phyloP scores from a whole-genome alignment of 768 basidiomycete species.

The Kwoniella dendrophila region DNA sequence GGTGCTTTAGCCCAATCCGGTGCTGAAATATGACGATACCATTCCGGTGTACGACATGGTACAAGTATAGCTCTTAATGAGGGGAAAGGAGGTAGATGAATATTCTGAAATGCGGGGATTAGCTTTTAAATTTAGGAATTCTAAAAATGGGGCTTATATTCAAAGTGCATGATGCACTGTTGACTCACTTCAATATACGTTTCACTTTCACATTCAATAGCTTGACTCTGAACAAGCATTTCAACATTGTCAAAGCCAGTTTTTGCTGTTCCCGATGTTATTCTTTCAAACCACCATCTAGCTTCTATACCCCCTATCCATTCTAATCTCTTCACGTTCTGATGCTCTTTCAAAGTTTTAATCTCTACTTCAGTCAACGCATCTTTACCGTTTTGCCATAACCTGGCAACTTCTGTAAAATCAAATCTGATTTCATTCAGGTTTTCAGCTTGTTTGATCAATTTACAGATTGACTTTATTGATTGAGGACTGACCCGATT shows the following conservation, averaged over 20 bases:
- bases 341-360: neutral
- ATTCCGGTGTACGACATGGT: constrained; percentile 12
- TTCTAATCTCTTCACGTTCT: constrained; percentile 4
- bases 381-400: neutral
- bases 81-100: constrained; percentile 16
- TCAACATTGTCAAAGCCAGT: constrained; percentile 9
- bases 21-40: constrained; percentile 4
- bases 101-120: constrained; percentile 2
- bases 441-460: neutral
- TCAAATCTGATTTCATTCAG: neutral
- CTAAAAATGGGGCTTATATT: neutral
- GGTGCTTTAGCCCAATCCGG: constrained; percentile 27
- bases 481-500: neutral
- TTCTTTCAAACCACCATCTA: constrained; percentile 15
- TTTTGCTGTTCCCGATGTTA: too few species aligned
- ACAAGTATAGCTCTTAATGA: constrained; percentile 9
- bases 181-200: constrained; percentile 25
- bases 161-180: neutral
- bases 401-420: neutral
- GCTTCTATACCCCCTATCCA: constrained; percentile 10
- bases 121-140: too few species aligned
- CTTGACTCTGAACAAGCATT: constrained; percentile 10
- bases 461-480: neutral
- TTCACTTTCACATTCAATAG: constrained; percentile 20
- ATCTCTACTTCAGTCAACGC: neutral